Base-by-base conservation (phyloP, 345 rosid species). In the Rhodamnia rubescens region DNA sequence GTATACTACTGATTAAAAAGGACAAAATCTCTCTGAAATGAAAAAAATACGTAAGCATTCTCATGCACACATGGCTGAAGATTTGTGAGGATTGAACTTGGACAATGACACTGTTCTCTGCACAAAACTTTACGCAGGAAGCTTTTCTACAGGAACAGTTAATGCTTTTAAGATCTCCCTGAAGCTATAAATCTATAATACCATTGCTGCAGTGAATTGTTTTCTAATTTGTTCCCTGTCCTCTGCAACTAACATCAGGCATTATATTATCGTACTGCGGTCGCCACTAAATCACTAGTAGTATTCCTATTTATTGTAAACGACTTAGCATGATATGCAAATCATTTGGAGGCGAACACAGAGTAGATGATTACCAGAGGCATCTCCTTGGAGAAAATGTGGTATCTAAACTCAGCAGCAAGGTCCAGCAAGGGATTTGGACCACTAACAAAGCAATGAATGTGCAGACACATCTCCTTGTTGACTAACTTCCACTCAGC, bases 401-500 rank as follows among this genome's bases (percentile, higher is more conserved):
- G 98, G 90, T 96, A 96, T 86, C 99, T 91, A 61, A 96, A 90
- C 90, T 94, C 98, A 1, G 99, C 99, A 84, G 95, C 95, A 58
- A 95, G 89, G 87, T 96, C 97, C 57, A 90, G 86, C 86, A 91
- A 82, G 26, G 92, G 87, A 90, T 92, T 95, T 14, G 94, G 94
- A 57, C 99, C 95, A 49, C 97, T 95, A 8, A 95, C 97, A 74
- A 87, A 96, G 89, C 99, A 96, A 86, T 95, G 98, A 82, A 94
- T 88, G 83, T 94, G 95, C 78, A 96, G 92, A 36, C 92, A 86
- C 88, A 94, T 69, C 82, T 93, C 89, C 57, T 90, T 93, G 27
- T 92, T 93, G 74, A 92, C 91, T 84, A 90, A 91, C 92, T 95
- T 95, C 98, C 99, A 96, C 92, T 95, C 98, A 15, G 97, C 97